Conservation (phyloP, 2,329 filamentous ascomycete species). For the Hypoxylon sp. region DNA sequence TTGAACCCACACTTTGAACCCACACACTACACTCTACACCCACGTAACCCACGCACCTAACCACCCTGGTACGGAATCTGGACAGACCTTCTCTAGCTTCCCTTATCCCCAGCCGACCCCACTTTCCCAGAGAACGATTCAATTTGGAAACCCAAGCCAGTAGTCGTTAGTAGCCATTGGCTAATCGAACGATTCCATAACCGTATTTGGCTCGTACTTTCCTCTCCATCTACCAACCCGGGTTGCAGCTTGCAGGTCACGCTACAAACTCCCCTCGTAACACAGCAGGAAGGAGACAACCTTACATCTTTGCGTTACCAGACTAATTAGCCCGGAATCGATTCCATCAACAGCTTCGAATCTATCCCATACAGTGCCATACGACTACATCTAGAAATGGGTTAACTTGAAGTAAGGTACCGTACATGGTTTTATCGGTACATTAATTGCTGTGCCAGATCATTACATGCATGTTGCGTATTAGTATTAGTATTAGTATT, state of each 20-base stretch:
- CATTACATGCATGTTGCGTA: not conserved
- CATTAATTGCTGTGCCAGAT: conserved; percentile 1
- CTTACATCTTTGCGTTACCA: conserved; percentile 21
- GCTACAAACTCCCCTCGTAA: conserved; percentile 33
- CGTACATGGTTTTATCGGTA: conserved; percentile 22
- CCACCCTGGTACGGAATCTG: conserved; percentile 12
- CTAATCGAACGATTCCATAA: conserved; percentile 35
- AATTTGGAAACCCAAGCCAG: conserved; percentile 38
- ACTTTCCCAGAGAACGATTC: conserved; percentile 40
- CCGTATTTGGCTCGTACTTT: conserved; percentile 29
- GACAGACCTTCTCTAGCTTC: conserved; percentile 1
- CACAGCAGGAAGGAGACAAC: conserved; percentile 16
- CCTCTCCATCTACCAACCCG: conserved; percentile 22
- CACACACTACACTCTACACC: conserved; percentile 4
- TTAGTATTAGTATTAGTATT: not conserved
- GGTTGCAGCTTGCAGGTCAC: conserved; percentile 27
- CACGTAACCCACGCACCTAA: conserved; percentile 20
- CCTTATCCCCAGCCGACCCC: conserved; percentile 33
- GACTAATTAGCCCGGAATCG: conserved; percentile 37
- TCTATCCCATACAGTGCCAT: not conserved
- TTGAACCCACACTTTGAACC: conserved; percentile 12
- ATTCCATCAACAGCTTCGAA: not conserved
- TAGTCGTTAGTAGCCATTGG: conserved; percentile 37
- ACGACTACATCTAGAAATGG: not conserved
- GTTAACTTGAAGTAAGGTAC: conserved; percentile 11